Base-by-base conservation (phyloP, 257 asterid genomes). In the Solanum rostratum region DNA sequence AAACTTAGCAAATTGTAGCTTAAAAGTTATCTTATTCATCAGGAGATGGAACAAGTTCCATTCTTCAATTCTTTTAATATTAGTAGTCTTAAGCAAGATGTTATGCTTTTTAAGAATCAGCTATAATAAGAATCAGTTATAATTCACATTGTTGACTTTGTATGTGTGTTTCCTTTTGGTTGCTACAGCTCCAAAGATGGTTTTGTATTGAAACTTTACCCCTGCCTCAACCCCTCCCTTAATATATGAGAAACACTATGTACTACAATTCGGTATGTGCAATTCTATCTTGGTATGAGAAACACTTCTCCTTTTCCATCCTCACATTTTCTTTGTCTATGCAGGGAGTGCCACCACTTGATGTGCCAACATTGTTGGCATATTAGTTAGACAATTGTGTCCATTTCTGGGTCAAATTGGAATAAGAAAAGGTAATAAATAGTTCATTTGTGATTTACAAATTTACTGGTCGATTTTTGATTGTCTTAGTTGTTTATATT, bases 341-440 rank as follows among this genome's bases (percentile, higher is more conserved):
- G 54, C 89, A 94, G 99, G 98, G 92, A 84, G 95, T 95, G 73
- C 97, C 95, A 24, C 98, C 99, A 74, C 89, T 94, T 80, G 99
- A 94, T 91, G 94, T 93, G 71, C 93, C 98, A 22, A 97, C 93
- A 86, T 87, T 97, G 85, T 85, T 97, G 88, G 99, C 99, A 16
- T 91, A 91, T 88, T 95, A 46, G 97, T 97, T 88, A 92, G 97
- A 91, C 98, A 92, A 88, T 95, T 97, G 84, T 88, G 93, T 86
- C 97, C 97, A 70, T 88, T 94, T 81, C 91, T 97, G 87, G 99
- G 92, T 88, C 99, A 97, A 81, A 89, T 97, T 66, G 99, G 99
- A 87, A 91, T 97, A 85, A 89, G 87, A 86, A 91, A 84, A 93
- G 97, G 99, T 95, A 89, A 83, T 60, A 84, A 89, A 82, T 60